Conservation (phyloP, 164 flowering plant species). For the Dillenia turbinata region DNA sequence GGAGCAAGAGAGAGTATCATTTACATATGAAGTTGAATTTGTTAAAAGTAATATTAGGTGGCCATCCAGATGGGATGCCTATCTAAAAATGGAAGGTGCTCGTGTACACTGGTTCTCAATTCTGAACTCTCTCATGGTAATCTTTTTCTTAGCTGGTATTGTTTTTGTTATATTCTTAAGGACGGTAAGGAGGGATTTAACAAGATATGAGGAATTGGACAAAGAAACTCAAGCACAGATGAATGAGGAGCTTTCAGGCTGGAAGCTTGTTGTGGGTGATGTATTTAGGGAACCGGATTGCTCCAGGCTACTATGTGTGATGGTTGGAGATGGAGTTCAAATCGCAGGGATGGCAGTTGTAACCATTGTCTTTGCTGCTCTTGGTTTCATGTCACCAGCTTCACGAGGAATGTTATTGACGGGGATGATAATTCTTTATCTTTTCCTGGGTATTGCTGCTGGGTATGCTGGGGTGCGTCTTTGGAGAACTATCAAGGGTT, state of each 20-base stretch:
- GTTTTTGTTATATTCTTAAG: slow-evolving; percentile 22
- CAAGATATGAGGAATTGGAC: slow-evolving; percentile 20
- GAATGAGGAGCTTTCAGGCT: slow-evolving; percentile 25
- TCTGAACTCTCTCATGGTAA: slow-evolving; percentile 21
- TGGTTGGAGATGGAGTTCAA: slow-evolving; percentile 45
- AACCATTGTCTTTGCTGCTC: slow-evolving; percentile 41
- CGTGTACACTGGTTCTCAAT: slow-evolving; percentile 24
- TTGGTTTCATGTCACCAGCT: slow-evolving; percentile 54
- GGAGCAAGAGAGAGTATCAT: slow-evolving; percentile 17
- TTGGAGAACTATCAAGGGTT: slow-evolving; percentile 16
- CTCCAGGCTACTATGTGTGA: slow-evolving; percentile 37
- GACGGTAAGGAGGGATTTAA: slow-evolving; percentile 23
- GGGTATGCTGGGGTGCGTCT: slow-evolving; percentile 20
- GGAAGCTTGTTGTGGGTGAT: slow-evolving; percentile 29
- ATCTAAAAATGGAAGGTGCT: slow-evolving; percentile 19
- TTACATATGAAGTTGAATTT: slow-evolving; percentile 24
- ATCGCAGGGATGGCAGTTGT: slow-evolving; percentile 42
- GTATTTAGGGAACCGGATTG: slow-evolving; percentile 26
- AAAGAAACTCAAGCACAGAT: slow-evolving; percentile 26
- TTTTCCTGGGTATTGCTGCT: slow-evolving; percentile 24
- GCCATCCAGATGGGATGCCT: slow-evolving; percentile 27
- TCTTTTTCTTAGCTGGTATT: slow-evolving; percentile 21
- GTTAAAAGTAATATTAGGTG: slow-evolving; percentile 19
- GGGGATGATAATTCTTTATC: slow-evolving; percentile 45
- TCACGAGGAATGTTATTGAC: slow-evolving; percentile 49